These are phyloP conservation scores for Yamagishiella unicocca DNA, from an alignment of 139 green algal species.

Conservation along the genomic window DNA sequence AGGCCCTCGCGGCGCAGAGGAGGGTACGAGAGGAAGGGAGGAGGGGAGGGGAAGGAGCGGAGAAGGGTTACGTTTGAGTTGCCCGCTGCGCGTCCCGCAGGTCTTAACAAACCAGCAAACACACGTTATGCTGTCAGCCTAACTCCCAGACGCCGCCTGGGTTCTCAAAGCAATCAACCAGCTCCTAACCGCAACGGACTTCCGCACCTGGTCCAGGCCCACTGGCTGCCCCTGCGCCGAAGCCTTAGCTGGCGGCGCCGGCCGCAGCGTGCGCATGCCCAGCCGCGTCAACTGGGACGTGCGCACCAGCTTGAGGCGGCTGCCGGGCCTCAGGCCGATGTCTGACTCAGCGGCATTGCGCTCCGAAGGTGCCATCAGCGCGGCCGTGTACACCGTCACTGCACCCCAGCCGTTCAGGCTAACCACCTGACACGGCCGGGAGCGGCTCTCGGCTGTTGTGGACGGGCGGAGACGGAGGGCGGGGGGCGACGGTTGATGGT, in stretches of 20 bases:
- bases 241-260: neutral
- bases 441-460: slow-evolving; percentile 29
- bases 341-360: slow-evolving; percentile 50
- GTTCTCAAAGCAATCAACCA: no score
- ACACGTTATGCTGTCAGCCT: no score
- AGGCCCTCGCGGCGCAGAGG: no score
- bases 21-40: no score
- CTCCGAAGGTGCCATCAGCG: slow-evolving; percentile 38
- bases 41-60: no score
- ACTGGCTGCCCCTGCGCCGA: neutral
- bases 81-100: no score
- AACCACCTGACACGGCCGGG: slow-evolving; percentile 52
- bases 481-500: neutral
- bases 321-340: slow-evolving; percentile 65
- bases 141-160: no score
- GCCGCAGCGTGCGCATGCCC: slow-evolving; percentile 46
- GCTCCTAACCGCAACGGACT: neutral
- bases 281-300: slow-evolving; percentile 44
- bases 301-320: slow-evolving; percentile 59
- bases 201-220: slow-evolving; percentile 32
- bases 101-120: no score
- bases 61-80: no score
- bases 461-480: neutral
- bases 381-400: slow-evolving; percentile 57
- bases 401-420: slow-evolving; percentile 55